Evolutionary conservation across 352 stramenopile species (phyloP).

Genomic region (Pythium scleroteichum): DNA sequence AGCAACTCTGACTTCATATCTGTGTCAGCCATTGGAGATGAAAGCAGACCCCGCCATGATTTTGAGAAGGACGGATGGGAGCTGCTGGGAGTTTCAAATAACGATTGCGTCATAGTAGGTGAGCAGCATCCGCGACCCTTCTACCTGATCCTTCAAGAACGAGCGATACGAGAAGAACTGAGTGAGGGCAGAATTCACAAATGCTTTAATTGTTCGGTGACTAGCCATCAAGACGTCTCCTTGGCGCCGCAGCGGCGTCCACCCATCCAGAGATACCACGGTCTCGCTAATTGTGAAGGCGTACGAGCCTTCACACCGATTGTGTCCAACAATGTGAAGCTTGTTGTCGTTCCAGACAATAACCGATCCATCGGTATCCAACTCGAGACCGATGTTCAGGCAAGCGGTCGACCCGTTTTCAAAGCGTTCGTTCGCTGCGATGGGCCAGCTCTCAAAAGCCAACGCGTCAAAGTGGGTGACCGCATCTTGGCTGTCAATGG

Average conservation of each 20-base stretch:
- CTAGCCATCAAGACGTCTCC: too few relatives aligned
- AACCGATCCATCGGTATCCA: constrained; percentile 28
- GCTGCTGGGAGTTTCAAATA: too few relatives aligned
- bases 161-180: background rate
- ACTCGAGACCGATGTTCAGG: constrained; percentile 40
- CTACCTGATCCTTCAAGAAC: background rate
- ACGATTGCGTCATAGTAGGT: background rate
- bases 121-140: constrained; percentile 12
- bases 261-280: constrained; percentile 21
- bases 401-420: constrained; percentile 33
- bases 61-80: background rate
- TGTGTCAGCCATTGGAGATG: background rate
- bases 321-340: constrained; percentile 19
- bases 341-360: constrained; percentile 32
- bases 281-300: constrained; percentile 26
- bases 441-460: constrained; percentile 14
- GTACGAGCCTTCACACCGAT: constrained; percentile 1
- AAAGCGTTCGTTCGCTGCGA: constrained; percentile 35
- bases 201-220: too few relatives aligned
- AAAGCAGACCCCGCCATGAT: background rate
- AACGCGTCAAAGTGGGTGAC: constrained; percentile 20
- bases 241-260: background rate
- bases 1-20: background rate
- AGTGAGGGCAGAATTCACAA: too few relatives aligned
- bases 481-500: constrained; percentile 33